Evolutionary conservation across 345 rosid species (phyloP).

Genomic region (Citrus reticulata): DNA sequence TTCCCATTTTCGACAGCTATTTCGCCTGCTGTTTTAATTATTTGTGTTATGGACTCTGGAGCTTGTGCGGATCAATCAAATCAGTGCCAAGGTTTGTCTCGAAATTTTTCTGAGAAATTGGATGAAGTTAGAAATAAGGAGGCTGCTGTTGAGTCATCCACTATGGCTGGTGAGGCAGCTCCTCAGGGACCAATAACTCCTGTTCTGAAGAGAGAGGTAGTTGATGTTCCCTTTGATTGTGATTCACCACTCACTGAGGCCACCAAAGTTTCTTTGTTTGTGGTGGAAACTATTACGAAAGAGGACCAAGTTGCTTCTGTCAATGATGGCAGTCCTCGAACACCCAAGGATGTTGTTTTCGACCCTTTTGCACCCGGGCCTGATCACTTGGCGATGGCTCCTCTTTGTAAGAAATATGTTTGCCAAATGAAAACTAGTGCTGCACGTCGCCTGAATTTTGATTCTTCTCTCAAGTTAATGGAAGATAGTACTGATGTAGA

Average conservation of each 20-base stretch:
- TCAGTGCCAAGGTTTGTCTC: slow-evolving; percentile 8
- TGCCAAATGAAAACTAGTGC: slow-evolving; percentile 35
- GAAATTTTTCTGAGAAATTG: background rate
- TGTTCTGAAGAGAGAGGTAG: slow-evolving; percentile 34
- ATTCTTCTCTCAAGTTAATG: slow-evolving; percentile 15
- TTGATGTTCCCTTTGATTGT: slow-evolving; percentile 28
- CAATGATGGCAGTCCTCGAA: slow-evolving; percentile 7
- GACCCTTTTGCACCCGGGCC: slow-evolving; percentile 52
- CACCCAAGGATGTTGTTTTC: slow-evolving; percentile 48
- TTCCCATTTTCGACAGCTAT: slow-evolving; percentile 8
- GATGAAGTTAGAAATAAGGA: slow-evolving; percentile 3
- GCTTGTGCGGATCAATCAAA: background rate
- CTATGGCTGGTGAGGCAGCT: background rate
- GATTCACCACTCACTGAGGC: slow-evolving; percentile 30
- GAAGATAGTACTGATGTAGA: background rate
- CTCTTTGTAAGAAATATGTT: slow-evolving; percentile 31
- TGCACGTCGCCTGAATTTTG: slow-evolving; percentile 38
- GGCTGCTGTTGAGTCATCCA: slow-evolving; percentile 9
- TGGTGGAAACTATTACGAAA: slow-evolving; percentile 3
- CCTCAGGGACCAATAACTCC: slow-evolving; percentile 39
- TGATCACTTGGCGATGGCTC: slow-evolving; percentile 37
- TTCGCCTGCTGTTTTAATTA: background rate
- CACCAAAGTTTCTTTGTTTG: slow-evolving; percentile 16
- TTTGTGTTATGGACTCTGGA: slow-evolving; percentile 26
- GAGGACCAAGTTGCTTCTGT: slow-evolving; percentile 1